phyloP scores from a whole-genome alignment of 139 green algal species.

The Chlorella sp. region DNA sequence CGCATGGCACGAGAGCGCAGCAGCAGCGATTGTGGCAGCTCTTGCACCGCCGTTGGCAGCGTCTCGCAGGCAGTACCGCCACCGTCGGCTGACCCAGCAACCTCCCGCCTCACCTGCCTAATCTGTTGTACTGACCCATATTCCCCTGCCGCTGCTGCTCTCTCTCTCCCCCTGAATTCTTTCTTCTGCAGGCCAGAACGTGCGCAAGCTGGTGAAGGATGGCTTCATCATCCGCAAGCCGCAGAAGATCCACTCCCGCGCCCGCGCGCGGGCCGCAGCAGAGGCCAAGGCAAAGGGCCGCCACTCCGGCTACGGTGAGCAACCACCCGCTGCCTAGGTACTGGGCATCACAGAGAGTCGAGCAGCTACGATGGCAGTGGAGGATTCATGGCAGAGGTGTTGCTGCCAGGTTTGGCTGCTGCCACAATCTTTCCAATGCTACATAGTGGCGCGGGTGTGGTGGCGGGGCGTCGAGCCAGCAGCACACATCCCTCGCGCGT shows the following conservation, averaged over 20 bases:
- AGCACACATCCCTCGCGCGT: too few relatives aligned
- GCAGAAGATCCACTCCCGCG: conserved; percentile 95
- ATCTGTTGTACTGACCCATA: too few relatives aligned
- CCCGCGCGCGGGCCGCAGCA: conserved; percentile 74
- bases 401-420: too few relatives aligned
- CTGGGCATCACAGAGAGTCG: neutral
- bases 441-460: too few relatives aligned
- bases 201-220: conserved; percentile 99
- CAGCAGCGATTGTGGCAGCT: neutral
- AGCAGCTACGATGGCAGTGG: neutral
- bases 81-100: neutral
- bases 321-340: neutral
- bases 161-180: neutral
- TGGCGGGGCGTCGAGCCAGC: too few relatives aligned
- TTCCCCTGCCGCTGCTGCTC: neutral
- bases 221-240: conserved; percentile 99
- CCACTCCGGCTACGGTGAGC: conserved; percentile 95
- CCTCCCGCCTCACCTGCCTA: neutral
- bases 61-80: neutral
- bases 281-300: conserved; percentile 98
- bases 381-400: too few relatives aligned
- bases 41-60: neutral
- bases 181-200: conserved; percentile 95
- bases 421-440: too few relatives aligned
- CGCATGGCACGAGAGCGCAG: neutral